Evolutionary conservation across 768 basidiomycete species (phyloP), one percentile per base, ranked within the genome.

Genomic region (Naganishia kalamii): DNA sequence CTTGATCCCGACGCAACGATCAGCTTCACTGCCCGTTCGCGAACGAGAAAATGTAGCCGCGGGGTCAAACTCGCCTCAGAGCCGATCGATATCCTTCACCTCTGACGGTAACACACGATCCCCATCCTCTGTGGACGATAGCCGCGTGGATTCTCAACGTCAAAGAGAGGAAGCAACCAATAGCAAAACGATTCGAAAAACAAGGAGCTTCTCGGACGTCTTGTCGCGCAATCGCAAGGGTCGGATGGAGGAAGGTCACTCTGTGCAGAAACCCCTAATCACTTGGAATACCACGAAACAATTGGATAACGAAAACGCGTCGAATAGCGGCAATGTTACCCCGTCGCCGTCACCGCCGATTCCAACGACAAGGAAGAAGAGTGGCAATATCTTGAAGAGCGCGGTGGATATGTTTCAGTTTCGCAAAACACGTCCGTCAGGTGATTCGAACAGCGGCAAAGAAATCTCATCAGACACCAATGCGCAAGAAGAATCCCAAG

Each of bases 201-300:
- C 54, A 8, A 57, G 54, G 37, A 57, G 54, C 27, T 57, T 57
- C 21, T 57, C 54, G 19, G 54, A 57, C 7, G 54, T 57, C 11
- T 35, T 57, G 4, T 57, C 54, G 13, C 54, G 54, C n/a, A 57
- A 27, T 41, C 54, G 54, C 15, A 57, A 40, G 35, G 10, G 13
- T 13, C 54, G 54, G 10, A n/a, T 15, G 19, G 54, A 57, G 1
- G 32, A 57, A 37, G 30, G 11, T 23, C 23, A 13, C 21, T 15
- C 54, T 1, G 15, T 17, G 23, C 54, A 33, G 5, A 35, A 27
- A 23, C 54, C 54, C 3, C n/a, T 57, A 21, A 57, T 57, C 15
- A 57, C 54, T 1, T 57, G 54, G 33, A 35, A 35, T 2, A 8
- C 35, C 15, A 37, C n/a, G 11, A 57, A 37, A 25, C n/a, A 40